Evolutionary conservation across 2,329 filamentous ascomycete species (phyloP), one percentile per base, ranked within the genome.

Genomic region (Lasiodiplodia sp.): DNA sequence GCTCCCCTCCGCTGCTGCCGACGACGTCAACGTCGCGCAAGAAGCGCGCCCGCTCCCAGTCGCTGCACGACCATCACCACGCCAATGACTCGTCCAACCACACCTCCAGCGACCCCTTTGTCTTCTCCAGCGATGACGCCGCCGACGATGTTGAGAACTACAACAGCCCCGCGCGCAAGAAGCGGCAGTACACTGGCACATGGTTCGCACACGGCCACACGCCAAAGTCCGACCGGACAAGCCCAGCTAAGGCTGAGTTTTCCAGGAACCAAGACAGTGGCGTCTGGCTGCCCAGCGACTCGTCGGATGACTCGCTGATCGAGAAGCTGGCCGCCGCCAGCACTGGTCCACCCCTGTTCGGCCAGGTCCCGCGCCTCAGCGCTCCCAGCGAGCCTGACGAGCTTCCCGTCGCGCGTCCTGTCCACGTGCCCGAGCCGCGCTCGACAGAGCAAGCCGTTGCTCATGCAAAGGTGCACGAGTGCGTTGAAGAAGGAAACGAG

Each of bases 71-170:
- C 40, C 49, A 38, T 34, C 40, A 47, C 16, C 16, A 47, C 40
- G 16, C 40, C 44, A 31, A 56, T 34, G 31, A 14, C 75, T 90
- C 92, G 73, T 89, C 90, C 3, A 4, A 37, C 38, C 40, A 63
- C 38, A 47, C 68, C 11, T 69, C 69, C 28, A 71, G 91, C 75
- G 91, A 93, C 73, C 89, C 90, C 3, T 86, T 88, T 60, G 78
- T 92, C 31, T 93, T 93, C 78, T 92, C 89, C 4, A 90, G 88
- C 76, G 91, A 93, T 69, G 90, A 92, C 73, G 73, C 72, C 2
- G 76, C 76, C 7, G 90, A 92, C 68, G 72, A 72, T 3, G 25
- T 71, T 7, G 89, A 91, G 70, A 90, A 90, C 73, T 92, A 92
- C 74, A 80, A 83, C 28, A 81, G 86, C 58, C 84, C 83, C 1